Evolutionary conservation across 257 asterid genomes (phyloP).

Genomic region (Solanum chiquidenum): DNA sequence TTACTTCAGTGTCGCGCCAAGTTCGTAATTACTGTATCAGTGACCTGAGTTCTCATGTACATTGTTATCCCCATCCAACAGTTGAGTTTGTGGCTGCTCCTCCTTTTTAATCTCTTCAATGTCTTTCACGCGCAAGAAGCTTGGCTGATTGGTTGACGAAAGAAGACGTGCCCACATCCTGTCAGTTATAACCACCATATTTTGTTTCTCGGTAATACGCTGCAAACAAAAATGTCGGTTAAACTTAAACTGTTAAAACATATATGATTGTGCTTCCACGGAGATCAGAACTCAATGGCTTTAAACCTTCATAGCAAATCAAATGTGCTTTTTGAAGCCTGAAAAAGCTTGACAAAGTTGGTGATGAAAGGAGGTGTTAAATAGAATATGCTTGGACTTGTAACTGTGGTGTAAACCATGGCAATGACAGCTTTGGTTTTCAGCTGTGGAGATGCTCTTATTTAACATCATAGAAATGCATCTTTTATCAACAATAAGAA

Average conservation of each 20-base stretch:
- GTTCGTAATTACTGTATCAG: not conserved
- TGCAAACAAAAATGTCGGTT: slow-evolving; percentile 8
- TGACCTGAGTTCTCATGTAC: slow-evolving; percentile 20
- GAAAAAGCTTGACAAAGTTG: not conserved
- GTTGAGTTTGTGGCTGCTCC: slow-evolving; percentile 18
- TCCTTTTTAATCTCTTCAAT: slow-evolving; percentile 17
- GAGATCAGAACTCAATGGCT: not conserved
- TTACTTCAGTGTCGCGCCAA: not conserved
- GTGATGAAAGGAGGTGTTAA: not conserved
- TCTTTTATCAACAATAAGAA: not conserved
- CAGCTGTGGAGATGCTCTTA: not conserved
- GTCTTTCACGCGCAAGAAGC: slow-evolving; percentile 36
- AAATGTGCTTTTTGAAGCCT: not conserved
- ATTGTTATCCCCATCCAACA: slow-evolving; percentile 21
- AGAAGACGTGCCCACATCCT: slow-evolving; percentile 80
- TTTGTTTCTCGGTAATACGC: slow-evolving; percentile 52
- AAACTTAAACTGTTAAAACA: not conserved
- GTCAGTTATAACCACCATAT: slow-evolving; percentile 60
- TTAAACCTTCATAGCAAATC: not conserved
- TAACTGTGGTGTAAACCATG: not conserved
- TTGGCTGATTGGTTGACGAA: slow-evolving; percentile 63
- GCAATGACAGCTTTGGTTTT: not conserved
- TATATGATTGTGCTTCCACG: not conserved
- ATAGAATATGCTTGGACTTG: not conserved
- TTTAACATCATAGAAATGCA: not conserved